Percentiles rank a stretch among this genome's conserved stretches.
phyloP scores from a whole-genome alignment of 257 asterid genomes.

The Jasminum sambac region DNA sequence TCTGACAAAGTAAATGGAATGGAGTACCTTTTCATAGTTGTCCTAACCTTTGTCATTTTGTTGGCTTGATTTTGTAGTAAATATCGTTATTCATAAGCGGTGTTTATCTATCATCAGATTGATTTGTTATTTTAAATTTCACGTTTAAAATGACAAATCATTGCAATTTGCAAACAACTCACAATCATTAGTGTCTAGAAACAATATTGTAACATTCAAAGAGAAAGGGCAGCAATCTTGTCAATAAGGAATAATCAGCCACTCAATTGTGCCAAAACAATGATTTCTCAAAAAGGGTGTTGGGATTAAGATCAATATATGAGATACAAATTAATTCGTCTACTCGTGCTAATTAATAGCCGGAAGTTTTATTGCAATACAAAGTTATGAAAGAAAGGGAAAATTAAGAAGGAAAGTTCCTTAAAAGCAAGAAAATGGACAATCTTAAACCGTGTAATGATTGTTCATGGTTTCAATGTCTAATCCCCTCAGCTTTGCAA shows the following conservation, averaged over 20 bases:
- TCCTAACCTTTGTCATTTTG: no score
- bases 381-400: neutral
- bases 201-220: no score
- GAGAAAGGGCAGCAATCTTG: no score
- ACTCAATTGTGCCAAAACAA: neutral
- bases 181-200: no score
- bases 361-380: neutral
- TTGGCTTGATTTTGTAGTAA: no score
- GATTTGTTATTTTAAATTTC: no score
- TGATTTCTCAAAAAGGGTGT: neutral
- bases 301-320: neutral
- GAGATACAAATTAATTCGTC: neutral
- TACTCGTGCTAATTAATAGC: neutral
- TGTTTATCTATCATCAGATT: no score
- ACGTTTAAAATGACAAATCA: no score
- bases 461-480: slow-evolving; percentile 51
- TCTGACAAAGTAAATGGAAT: no score
- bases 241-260: neutral
- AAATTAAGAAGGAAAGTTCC: neutral
- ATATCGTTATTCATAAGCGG: no score
- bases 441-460: slow-evolving; percentile 45
- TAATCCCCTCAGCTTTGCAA: slow-evolving; percentile 51
- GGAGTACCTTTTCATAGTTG: no score
- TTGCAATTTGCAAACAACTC: no score
- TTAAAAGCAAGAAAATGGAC: neutral